Base-by-base conservation (phyloP, 352 stramenopile species). In the Blastocystis sp. region DNA sequence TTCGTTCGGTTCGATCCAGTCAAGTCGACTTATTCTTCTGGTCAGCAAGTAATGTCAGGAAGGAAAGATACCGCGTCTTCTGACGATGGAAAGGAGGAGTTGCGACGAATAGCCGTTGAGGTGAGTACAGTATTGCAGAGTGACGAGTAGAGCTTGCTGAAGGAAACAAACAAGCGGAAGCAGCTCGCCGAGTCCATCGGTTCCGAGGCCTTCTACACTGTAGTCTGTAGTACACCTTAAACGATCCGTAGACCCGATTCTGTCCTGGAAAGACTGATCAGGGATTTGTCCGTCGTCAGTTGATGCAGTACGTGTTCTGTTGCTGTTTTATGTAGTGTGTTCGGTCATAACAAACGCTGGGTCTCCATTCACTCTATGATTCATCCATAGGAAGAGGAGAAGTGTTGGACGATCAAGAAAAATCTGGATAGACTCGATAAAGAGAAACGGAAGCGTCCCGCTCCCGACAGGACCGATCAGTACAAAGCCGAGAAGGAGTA, bases 401-500 rank as follows among this genome's bases (percentile, higher is more conserved):
- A 81, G 46, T 81, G 69, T 61, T 81, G 69, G 69, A 63, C 69
- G 8, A 81, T 81, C 21, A 54, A 57, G 48, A 81, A 57, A 44
- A 81, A 81, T 65, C 18, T 81, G 0, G 48, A 81, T 49, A 54
- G 42, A 46, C 69, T 81, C 1, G 69, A 81, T 32, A 81, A 38
- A 46, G 69, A 81, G 69, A 63, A 24, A 78, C 65, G 48, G 11
- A 81, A 81, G 27, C 69, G 46, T 49, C 21, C 21, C 21, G n/a
- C 21, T 48, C 48, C 69, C n/a, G 49, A 51, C 11, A 34, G n/a
- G 36, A 21, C 32, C 34, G 69, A 81, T 21, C 61, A 81, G 40
- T 81, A 81, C 34, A 81, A 81, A 32, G 69, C 11, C 8, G 69
- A 81, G 36, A 81, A 81, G 32, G 69, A 81, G 53, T 81, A 81